Evolutionary conservation across 768 basidiomycete genomes (phyloP).

Genomic region (Coprinellus aureogranulatus): DNA sequence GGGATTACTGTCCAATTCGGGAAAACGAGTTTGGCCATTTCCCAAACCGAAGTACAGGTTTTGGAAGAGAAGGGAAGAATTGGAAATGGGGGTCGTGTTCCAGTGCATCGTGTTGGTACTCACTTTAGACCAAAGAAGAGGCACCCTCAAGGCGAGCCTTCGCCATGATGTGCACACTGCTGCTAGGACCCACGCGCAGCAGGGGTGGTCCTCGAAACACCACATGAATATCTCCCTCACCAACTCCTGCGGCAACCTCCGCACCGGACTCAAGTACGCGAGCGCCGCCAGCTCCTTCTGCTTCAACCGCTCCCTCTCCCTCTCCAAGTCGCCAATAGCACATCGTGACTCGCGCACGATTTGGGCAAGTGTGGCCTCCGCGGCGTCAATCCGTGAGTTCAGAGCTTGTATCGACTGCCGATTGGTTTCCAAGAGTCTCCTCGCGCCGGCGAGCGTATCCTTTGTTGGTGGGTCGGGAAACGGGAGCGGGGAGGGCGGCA

Average conservation of each 20-base stretch:
- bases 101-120: constrained; percentile 21
- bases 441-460: constrained; percentile 51
- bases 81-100: no score
- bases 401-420: constrained; percentile 34
- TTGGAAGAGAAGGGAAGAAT: constrained; percentile 8
- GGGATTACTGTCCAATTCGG: not conserved
- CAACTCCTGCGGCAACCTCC: constrained; percentile 70
- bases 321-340: constrained; percentile 53
- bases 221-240: constrained; percentile 69
- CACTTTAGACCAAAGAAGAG: constrained; percentile 76
- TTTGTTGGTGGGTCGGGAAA: constrained; percentile 62
- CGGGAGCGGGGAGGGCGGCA: constrained; percentile 12
- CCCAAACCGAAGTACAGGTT: constrained; percentile 1
- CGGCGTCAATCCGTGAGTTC: constrained; percentile 46
- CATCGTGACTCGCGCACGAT: constrained; percentile 54
- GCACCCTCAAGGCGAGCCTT: constrained; percentile 60
- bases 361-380: constrained; percentile 56
- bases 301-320: constrained; percentile 48
- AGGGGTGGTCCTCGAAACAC: constrained; percentile 68
- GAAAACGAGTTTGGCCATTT: not conserved
- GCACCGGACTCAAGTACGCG: constrained; percentile 72
- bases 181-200: constrained; percentile 72
- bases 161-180: constrained; percentile 71
- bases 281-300: constrained; percentile 46
- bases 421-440: constrained; percentile 38